A percentile compares a stretch with the other conserved stretches of the same genome.
Conservation (phyloP, 2,329 filamentous ascomycete genomes). For the Aspergillus fructus region DNA sequence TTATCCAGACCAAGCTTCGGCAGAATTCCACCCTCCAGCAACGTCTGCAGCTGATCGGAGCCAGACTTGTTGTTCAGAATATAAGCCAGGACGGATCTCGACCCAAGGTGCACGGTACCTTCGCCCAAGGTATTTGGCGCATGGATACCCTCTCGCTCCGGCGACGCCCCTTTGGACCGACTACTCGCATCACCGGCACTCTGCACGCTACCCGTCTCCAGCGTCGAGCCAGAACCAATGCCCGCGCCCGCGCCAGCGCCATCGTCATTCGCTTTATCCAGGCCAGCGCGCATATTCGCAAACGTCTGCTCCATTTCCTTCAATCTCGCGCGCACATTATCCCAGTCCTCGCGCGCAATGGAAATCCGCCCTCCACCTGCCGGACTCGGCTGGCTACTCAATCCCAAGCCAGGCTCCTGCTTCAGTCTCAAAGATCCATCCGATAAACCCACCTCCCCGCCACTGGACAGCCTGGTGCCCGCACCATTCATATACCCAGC, state of each 20-base stretch:
- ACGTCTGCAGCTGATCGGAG: slow-evolving; percentile 50
- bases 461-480: not conserved
- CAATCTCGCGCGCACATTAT: slow-evolving; percentile 42
- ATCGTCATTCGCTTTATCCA: slow-evolving; percentile 38
- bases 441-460: slow-evolving; percentile 9
- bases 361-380: slow-evolving; percentile 30
- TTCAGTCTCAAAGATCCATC: slow-evolving; percentile 27
- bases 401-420: slow-evolving; percentile 18
- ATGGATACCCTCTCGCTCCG: slow-evolving; percentile 57
- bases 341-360: slow-evolving; percentile 45
- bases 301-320: slow-evolving; percentile 46
- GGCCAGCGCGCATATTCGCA: slow-evolving; percentile 37
- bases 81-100: slow-evolving; percentile 61
- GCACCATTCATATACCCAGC: not conserved
- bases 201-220: slow-evolving; percentile 32
- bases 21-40: slow-evolving; percentile 61
- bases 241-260: not conserved
- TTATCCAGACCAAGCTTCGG: slow-evolving; percentile 64
- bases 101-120: slow-evolving; percentile 62
- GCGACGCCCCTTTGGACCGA: slow-evolving; percentile 34
- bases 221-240: slow-evolving; percentile 2
- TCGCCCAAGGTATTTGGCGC: slow-evolving; percentile 60
- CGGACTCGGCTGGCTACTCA: slow-evolving; percentile 11
- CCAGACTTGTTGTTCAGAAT: slow-evolving; percentile 56
- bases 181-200: slow-evolving; percentile 29